phyloP scores from a whole-genome alignment of 2,329 filamentous ascomycete genomes.

The Madurella fahalii region DNA sequence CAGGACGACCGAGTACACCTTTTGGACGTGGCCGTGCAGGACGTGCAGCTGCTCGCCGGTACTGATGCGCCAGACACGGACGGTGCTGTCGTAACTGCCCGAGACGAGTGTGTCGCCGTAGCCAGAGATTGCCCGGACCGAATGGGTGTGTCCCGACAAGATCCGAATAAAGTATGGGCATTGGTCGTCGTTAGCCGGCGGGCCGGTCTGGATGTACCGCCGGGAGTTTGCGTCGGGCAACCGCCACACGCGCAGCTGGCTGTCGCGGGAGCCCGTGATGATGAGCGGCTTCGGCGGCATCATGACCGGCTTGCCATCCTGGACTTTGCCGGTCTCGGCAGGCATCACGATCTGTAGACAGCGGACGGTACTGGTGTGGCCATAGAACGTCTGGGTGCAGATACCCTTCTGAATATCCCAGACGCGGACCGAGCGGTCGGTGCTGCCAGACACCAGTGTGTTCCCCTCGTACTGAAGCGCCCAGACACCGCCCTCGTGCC shows the following conservation, averaged over 20 bases:
- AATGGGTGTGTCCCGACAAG: conserved; percentile 82
- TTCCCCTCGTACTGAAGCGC: conserved; percentile 95
- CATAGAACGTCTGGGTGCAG: conserved; percentile 94
- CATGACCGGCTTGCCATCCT: conserved; percentile 73
- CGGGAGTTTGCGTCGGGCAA: conserved; percentile 76
- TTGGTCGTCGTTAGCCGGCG: conserved; percentile 68
- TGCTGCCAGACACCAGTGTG: conserved; percentile 90
- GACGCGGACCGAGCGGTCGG: conserved; percentile 95
- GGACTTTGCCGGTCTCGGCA: conserved; percentile 65
- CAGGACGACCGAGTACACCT: conserved; percentile 95
- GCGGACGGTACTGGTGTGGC: conserved; percentile 93
- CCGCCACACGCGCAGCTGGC: conserved; percentile 89
- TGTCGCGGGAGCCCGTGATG: conserved; percentile 94
- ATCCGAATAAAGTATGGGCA: conserved; percentile 94
- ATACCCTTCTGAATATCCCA: conserved; percentile 95
- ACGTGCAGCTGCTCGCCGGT: conserved; percentile 85
- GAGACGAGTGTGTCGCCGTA: conserved; percentile 95
- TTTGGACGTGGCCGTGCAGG: conserved; percentile 80
- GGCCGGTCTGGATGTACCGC: conserved; percentile 73
- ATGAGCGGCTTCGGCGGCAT: conserved; percentile 93
- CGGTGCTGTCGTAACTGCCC: conserved; percentile 92
- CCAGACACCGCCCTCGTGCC: conserved; percentile 97
- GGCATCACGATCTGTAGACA: conserved; percentile 94
- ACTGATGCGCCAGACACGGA: conserved; percentile 95
- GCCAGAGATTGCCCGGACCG: conserved; percentile 91